These are phyloP conservation scores for Aquanectria penicillioides DNA, from an alignment of 2,329 filamentous ascomycete species.

Conservation along the genomic window DNA sequence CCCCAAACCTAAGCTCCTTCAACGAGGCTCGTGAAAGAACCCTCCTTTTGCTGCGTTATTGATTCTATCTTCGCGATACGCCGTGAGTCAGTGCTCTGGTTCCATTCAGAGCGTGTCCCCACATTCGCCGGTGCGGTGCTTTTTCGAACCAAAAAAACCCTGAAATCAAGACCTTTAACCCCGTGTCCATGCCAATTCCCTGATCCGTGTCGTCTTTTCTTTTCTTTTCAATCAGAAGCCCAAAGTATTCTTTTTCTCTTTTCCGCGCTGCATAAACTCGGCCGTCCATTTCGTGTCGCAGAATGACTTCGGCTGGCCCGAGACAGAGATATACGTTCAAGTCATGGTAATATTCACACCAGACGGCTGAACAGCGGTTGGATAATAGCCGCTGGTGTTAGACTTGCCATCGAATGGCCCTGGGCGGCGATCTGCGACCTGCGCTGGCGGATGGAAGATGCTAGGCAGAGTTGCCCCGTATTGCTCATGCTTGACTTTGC, in stretches of 20 bases:
- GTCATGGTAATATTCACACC: constrained; percentile 57
- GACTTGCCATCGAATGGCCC: constrained; percentile 64
- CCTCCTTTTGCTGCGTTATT: constrained; percentile 13
- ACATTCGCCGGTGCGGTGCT: constrained; percentile 8
- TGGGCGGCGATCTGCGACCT: constrained; percentile 50
- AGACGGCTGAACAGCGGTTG: constrained; percentile 58
- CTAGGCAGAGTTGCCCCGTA: constrained; percentile 57
- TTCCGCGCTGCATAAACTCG: not conserved
- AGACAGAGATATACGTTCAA: constrained; percentile 22
- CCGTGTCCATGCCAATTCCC: constrained; percentile 29
- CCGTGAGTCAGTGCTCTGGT: not conserved
- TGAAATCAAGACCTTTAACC: constrained; percentile 25
- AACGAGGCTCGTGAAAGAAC: not conserved
- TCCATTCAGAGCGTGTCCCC: constrained; percentile 6
- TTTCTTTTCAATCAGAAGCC: constrained; percentile 27
- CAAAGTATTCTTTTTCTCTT: constrained; percentile 18
- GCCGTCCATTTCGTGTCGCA: not conserved
- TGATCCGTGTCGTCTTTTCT: constrained; percentile 14
- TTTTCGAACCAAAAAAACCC: constrained; percentile 33
- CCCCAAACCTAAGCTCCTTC: constrained; percentile 8
- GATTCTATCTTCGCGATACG: constrained; percentile 16
- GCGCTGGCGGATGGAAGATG: constrained; percentile 55
- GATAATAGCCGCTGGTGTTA: constrained; percentile 64
- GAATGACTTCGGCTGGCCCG: not conserved
- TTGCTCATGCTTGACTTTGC: constrained; percentile 62